A percentile compares a stretch with the other conserved stretches of the same genome.
These are phyloP conservation scores for Cladochytrium replicatum DNA, from an alignment of 192 early-diverging fungal species.

Conservation along the genomic window DNA sequence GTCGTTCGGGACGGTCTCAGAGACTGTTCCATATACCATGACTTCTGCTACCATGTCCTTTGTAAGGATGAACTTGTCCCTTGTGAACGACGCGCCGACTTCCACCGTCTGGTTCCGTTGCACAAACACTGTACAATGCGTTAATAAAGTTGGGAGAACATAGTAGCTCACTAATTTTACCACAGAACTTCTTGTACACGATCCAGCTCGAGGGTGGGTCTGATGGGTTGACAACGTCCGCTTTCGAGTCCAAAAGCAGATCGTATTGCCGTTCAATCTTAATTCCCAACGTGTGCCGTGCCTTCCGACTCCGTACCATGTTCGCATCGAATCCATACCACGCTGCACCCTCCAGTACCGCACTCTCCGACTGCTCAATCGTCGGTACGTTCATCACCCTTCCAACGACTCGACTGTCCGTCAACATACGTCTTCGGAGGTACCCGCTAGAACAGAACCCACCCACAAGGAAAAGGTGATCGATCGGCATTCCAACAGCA, in stretches of 20 bases:
- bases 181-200: not conserved
- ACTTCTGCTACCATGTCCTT: too few relatives aligned
- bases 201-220: not conserved
- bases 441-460: conserved; percentile 5
- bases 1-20: not conserved
- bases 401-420: not conserved
- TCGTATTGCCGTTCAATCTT: not conserved
- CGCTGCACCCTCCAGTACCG: too few relatives aligned
- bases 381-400: not conserved
- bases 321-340: not conserved
- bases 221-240: not conserved
- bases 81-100: not conserved
- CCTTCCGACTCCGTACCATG: not conserved
- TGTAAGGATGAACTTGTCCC: not conserved
- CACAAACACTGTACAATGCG: not conserved
- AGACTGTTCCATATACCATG: not conserved
- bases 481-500: too few relatives aligned
- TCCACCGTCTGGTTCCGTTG: not conserved
- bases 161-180: not conserved
- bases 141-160: not conserved
- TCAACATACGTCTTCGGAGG: not conserved
- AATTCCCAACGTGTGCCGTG: not conserved
- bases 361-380: too few relatives aligned
- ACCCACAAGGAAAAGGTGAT: conserved; percentile 3
- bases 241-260: not conserved